These are phyloP conservation scores for Candida tibetensis DNA, from an alignment of 805 yeast genomes.

Conservation along the genomic window DNA sequence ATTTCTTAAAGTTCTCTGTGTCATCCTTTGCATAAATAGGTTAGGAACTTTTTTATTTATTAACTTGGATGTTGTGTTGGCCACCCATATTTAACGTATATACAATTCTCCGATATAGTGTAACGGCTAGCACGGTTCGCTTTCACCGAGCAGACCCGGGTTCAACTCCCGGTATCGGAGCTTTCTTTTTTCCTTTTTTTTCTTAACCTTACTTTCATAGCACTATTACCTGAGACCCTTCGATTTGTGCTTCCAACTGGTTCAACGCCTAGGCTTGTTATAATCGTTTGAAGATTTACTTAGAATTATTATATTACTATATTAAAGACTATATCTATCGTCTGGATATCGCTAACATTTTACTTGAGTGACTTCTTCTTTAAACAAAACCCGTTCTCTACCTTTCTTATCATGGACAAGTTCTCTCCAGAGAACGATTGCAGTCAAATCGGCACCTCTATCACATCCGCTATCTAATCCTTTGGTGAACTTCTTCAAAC, in stretches of 20 bases:
- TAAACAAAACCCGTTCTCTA: conserved; percentile 14
- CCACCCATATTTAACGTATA: not conserved
- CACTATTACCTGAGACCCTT: too few species aligned
- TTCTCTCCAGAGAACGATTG: conserved; percentile 47
- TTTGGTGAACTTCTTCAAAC: conserved; percentile 58
- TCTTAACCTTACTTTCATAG: not conserved
- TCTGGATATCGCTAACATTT: too few species aligned
- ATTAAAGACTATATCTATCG: too few species aligned
- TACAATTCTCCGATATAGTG: conserved; percentile 59
- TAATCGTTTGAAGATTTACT: too few species aligned
- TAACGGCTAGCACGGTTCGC: conserved; percentile 81
- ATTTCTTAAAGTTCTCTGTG: too few species aligned
- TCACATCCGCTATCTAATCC: conserved; percentile 87
- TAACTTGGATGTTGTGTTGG: too few species aligned
- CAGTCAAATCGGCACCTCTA: conserved; percentile 67
- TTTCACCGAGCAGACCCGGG: conserved; percentile 83
- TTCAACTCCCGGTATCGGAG: conserved; percentile 85
- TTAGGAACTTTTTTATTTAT: too few species aligned
- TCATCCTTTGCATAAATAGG: too few species aligned
- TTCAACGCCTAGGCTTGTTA: too few species aligned
- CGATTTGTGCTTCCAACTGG: too few species aligned
- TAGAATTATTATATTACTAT: too few species aligned
- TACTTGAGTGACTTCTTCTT: conserved; percentile 19
- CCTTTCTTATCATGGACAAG: conserved; percentile 8
- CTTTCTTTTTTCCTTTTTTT: not conserved